Evolutionary conservation across 1,284 basidiomycete genomes (phyloP).

Genomic region (Heterobasidion occidentale): DNA sequence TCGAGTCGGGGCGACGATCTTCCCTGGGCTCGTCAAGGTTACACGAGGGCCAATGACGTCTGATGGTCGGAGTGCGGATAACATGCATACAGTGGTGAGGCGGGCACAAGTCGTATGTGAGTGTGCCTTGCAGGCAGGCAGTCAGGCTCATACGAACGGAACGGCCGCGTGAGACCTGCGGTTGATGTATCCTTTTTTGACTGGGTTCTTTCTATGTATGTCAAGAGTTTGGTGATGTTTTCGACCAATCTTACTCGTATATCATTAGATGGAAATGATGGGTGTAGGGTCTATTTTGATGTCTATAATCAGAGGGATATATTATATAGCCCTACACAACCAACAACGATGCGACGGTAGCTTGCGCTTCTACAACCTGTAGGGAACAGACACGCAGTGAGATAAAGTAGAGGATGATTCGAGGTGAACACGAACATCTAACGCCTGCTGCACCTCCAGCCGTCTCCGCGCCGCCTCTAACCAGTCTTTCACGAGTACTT

Average conservation of each 20-base stretch:
- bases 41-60: slow-evolving; percentile 31
- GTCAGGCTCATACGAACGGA: not conserved
- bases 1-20: slow-evolving; percentile 71
- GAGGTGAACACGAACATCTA: slow-evolving; percentile 58
- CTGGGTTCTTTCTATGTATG: not conserved
- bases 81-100: slow-evolving; percentile 63
- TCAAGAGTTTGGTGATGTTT: not conserved
- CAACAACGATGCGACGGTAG: slow-evolving; percentile 61
- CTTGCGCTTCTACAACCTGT: slow-evolving; percentile 79
- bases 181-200: not conserved
- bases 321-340: slow-evolving; percentile 31
- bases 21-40: slow-evolving; percentile 79
- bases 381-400: not conserved
- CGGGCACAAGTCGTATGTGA: slow-evolving; percentile 80
- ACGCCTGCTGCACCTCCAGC: slow-evolving; percentile 88
- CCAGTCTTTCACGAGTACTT: slow-evolving; percentile 84
- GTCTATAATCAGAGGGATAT: slow-evolving; percentile 4
- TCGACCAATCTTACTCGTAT: not conserved
- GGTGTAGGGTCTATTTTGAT: not conserved
- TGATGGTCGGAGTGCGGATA: slow-evolving; percentile 33
- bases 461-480: slow-evolving; percentile 82
- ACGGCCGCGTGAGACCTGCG: not conserved
- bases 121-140: slow-evolving; percentile 44
- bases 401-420: slow-evolving; percentile 3
- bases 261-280: too few relatives aligned